Percentiles rank a stretch among this genome's conserved stretches.
These are phyloP conservation scores for Paradendryphiella salina DNA, from an alignment of 2,329 filamentous ascomycete genomes.

Conservation along the genomic window DNA sequence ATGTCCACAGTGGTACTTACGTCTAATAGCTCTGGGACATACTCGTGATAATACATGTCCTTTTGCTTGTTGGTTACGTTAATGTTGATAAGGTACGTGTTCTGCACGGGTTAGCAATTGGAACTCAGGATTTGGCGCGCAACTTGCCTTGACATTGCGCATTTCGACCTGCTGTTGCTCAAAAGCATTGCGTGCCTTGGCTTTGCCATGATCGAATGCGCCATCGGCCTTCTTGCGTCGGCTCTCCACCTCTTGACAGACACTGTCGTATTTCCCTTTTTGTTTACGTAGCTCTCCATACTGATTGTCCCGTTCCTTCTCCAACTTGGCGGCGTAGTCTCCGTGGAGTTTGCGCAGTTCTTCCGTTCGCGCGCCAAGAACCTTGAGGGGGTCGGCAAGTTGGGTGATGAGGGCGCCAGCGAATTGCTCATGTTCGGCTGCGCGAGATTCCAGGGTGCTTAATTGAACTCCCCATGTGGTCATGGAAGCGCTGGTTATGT, in stretches of 20 bases:
- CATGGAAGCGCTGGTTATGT: slow-evolving; percentile 74
- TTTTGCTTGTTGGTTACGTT: slow-evolving; percentile 98
- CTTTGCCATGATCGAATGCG: slow-evolving; percentile 82
- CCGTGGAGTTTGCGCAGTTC: slow-evolving; percentile 88
- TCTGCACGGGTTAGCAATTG: slow-evolving; percentile 53
- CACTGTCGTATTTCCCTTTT: slow-evolving; percentile 89
- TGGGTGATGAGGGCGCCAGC: slow-evolving; percentile 75
- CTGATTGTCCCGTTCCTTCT: slow-evolving; percentile 82
- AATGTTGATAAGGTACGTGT: slow-evolving; percentile 94
- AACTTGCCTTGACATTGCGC: slow-evolving; percentile 78
- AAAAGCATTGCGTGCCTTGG: slow-evolving; percentile 87
- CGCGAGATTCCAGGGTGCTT: slow-evolving; percentile 83
- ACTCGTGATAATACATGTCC: slow-evolving; percentile 96
- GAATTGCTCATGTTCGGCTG: slow-evolving; percentile 85
- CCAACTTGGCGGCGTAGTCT: slow-evolving; percentile 85
- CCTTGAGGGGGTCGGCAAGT: slow-evolving; percentile 84
- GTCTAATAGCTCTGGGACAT: slow-evolving; percentile 90
- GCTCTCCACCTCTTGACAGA: slow-evolving; percentile 92
- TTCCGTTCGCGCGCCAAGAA: slow-evolving; percentile 74
- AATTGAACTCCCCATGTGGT: slow-evolving; percentile 97
- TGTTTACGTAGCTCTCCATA: slow-evolving; percentile 86
- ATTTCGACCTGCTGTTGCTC: slow-evolving; percentile 92
- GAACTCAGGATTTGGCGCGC: not conserved
- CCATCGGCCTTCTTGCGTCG: slow-evolving; percentile 93
- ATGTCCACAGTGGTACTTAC: slow-evolving; percentile 51